Base-by-base conservation (phyloP, 2,329 filamentous ascomycete species). In the Cladobotryum protrusum region DNA sequence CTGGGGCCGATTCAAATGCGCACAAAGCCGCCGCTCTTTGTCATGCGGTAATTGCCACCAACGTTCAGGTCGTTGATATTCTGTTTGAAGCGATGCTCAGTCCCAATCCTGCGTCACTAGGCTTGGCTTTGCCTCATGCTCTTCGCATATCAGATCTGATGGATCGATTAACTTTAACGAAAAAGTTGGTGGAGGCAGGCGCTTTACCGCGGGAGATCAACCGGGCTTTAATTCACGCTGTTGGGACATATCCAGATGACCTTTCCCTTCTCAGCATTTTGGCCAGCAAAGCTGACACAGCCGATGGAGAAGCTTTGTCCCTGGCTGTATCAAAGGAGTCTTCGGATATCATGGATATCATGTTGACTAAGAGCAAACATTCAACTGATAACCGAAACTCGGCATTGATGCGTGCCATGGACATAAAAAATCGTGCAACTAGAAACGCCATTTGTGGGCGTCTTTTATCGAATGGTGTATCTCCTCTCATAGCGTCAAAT, bases 1-100 rank as follows among this genome's bases (percentile, higher is more conserved):
- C 72, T 1, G 77, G 78, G 1, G 79, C 79, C 2, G 73, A 81
- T 43, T 66, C 79, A n/a, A 81, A 82, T 54, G 67, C 70, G 1
- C 69, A 73, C 50, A 73, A 78, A 20, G 77, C 72, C 0, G 71
- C 73, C 1, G 72, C 78, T 0, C 61, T 83, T 1, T 75, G 75
- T 47, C 67, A 68, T 47, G 77, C 78, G 4, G 71, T 82, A 2
- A 70, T 70, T 15, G 70, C 69, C 1, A 70, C 72, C 13, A 68
- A 75, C 41, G 61, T 66, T 0, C 66, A 67, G 4, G 61, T 82
- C 7, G 70, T 73, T 9, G 76, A 80, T 39, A 59, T 78, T 18
- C 59, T 83, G 3, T 70, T 82, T 43, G 60, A 63, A 4, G 61
- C 63, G 32, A 33, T 64, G 55, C 45, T 61, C 52, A 24, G 58